These are phyloP conservation scores for Umbelopsis sp. DNA, from an alignment of 371 early-diverging fungal species.

Conservation along the genomic window DNA sequence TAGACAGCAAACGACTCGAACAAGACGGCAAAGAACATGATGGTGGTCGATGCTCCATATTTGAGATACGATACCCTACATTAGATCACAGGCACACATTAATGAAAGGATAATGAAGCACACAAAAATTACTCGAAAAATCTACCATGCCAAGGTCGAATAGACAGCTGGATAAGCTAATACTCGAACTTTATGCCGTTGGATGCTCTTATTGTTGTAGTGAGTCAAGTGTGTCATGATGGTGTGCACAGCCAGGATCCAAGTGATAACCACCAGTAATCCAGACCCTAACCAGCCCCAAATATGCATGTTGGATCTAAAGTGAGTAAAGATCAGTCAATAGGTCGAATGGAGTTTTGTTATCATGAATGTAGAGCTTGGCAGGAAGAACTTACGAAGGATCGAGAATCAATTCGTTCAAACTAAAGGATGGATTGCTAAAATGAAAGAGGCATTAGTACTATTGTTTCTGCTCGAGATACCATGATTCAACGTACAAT, in stretches of 20 bases:
- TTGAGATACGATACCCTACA: slow-evolving; percentile 40
- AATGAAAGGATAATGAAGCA: background rate
- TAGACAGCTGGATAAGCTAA: slow-evolving; percentile 51
- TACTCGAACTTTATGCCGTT: slow-evolving; percentile 53
- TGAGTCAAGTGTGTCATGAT: slow-evolving; percentile 42
- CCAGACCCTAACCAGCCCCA: slow-evolving; percentile 51
- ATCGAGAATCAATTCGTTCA: slow-evolving; percentile 38
- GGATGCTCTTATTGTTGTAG: slow-evolving; percentile 47
- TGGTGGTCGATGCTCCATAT: slow-evolving; percentile 51
- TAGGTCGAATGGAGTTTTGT: background rate
- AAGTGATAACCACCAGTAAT: slow-evolving; percentile 35
- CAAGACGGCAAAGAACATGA: slow-evolving; percentile 51
- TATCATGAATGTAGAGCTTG: background rate
- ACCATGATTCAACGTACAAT: slow-evolving; percentile 22
- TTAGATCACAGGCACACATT: background rate
- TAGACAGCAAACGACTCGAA: slow-evolving; percentile 56
- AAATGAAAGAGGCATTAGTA: slow-evolving; percentile 5
- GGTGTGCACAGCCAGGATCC: slow-evolving; percentile 36
- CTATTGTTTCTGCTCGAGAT: no score
- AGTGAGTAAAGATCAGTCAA: background rate
- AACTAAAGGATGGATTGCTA: slow-evolving; percentile 46
- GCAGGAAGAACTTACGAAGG: slow-evolving; percentile 33
- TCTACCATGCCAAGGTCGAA: slow-evolving; percentile 45
- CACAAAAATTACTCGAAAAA: background rate
- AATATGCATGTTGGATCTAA: slow-evolving; percentile 47